These are phyloP conservation scores for Neurospora sp. DNA, from an alignment of 2,329 filamentous ascomycete species.

Conservation along the genomic window DNA sequence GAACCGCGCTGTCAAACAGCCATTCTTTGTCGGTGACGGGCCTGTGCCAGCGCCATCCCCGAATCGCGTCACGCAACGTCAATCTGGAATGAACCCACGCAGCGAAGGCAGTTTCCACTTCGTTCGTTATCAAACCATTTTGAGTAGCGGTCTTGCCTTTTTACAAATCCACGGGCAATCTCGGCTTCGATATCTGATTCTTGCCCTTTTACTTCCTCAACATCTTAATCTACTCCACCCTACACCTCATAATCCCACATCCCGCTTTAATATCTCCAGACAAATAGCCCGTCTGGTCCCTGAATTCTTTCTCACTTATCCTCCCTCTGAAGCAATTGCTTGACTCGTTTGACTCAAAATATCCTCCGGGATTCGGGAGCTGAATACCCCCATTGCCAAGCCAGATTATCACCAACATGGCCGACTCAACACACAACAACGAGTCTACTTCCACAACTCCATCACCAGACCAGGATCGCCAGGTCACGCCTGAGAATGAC, in stretches of 20 bases:
- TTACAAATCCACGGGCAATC: background rate
- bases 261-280: background rate
- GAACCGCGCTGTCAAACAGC: background rate
- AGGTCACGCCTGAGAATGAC: slow-evolving; percentile 12
- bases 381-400: background rate
- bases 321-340: background rate
- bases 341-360: background rate
- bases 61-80: background rate
- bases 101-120: background rate
- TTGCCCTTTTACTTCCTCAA: background rate
- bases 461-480: background rate
- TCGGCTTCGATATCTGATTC: background rate
- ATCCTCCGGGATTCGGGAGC: background rate
- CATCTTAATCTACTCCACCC: background rate
- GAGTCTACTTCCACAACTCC: slow-evolving; percentile 4
- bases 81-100: background rate
- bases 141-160: background rate
- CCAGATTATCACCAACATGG: slow-evolving; percentile 3
- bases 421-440: slow-evolving; percentile 1
- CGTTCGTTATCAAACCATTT: background rate
- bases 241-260: background rate
- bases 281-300: background rate
- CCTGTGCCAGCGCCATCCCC: background rate
- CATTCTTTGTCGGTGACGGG: background rate
- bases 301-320: background rate